These are phyloP conservation scores for Leccinum variicolor DNA, from an alignment of 768 basidiomycete genomes.

Conservation along the genomic window DNA sequence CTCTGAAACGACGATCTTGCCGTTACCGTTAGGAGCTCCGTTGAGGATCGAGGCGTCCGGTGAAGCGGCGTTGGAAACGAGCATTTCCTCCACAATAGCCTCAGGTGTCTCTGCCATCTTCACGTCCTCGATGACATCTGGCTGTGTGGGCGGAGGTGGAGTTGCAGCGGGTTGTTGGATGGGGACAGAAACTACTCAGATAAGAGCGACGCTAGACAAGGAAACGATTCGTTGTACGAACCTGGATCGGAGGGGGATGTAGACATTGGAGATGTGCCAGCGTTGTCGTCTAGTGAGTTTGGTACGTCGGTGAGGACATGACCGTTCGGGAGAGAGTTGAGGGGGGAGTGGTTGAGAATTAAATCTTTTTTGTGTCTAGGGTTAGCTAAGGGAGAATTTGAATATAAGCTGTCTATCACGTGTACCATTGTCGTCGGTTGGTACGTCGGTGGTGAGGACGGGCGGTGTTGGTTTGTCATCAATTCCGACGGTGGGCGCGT, in stretches of 20 bases:
- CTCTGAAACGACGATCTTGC: conserved; percentile 33
- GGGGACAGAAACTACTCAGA: conserved; percentile 40
- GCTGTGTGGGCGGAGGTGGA: conserved; percentile 42
- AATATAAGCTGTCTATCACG: conserved; percentile 33
- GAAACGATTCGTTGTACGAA: conserved; percentile 31
- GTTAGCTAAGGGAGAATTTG: conserved; percentile 35
- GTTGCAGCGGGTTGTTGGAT: conserved; percentile 45
- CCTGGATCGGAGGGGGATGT: conserved; percentile 51
- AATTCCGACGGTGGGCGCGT: conserved; percentile 28
- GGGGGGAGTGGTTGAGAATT: conserved; percentile 25
- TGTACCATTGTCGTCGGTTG: conserved; percentile 37
- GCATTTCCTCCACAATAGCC: conserved; percentile 13
- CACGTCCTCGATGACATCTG: conserved; percentile 49
- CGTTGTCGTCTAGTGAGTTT: conserved; percentile 40
- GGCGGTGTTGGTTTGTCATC: conserved; percentile 28
- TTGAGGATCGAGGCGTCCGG: conserved; percentile 8
- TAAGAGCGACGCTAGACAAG: conserved; percentile 26
- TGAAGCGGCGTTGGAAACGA: conserved; percentile 9
- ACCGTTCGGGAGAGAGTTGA: conserved; percentile 55
- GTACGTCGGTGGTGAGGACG: conserved; percentile 17
- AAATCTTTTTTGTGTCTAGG: conserved; percentile 32
- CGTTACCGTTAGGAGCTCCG: conserved; percentile 20
- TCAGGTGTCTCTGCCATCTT: conserved; percentile 45
- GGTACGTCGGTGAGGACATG: conserved; percentile 61
- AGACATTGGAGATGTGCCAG: conserved; percentile 34